Evolutionary conservation across 768 basidiomycete species (phyloP), one percentile per base, ranked within the genome.

Genomic region (Auricularia auricula-judae): DNA sequence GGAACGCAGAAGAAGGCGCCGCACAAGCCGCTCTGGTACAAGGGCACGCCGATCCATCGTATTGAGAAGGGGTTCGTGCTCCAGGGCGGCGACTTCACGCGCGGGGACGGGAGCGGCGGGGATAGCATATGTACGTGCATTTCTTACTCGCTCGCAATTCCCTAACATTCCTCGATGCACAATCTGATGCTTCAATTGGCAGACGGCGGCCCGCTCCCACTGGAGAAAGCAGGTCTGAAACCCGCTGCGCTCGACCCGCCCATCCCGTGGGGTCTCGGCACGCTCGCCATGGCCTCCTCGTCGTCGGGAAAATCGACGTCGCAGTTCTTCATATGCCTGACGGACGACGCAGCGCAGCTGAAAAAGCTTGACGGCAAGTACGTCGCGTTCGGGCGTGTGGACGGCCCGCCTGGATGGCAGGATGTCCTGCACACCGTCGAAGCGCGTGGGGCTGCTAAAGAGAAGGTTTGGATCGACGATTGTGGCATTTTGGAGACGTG

Each of bases 71-170:
- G 74, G 14, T 84, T 82, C 62, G 74, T 83, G 3, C 78, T 79
- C 1, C 82, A 85, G 68, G 79, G 80, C n/a, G 82, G 82, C 4
- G 82, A 84, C 68, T 73, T 83, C 44, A 82, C 81, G 23, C 70
- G 82, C 54, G 76, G 78, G 4, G 83, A 84, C 68, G 83, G 82
- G 39, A 78, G 75, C 62, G 81, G 82, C 1, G 83, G 83, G 14
- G 82, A 84, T 79, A 59, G 56, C 29, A 59, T 59, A 29, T 59
- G 78, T 83, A 70, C 67, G 73, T 72, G 63, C 63, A 47, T 53
- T 53, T 35, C 63, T 47, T 39, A 36, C 47, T 47, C 8, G 10
- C 63, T 53, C 36, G 44, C 36, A 36, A 36, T 63, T 56, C n/a
- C 23, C 47, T 35, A 29, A 29, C 23, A 12, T 8, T 42, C 2